Conservation (phyloP, 352 stramenopile genomes). For the Pythium dissotocum region DNA sequence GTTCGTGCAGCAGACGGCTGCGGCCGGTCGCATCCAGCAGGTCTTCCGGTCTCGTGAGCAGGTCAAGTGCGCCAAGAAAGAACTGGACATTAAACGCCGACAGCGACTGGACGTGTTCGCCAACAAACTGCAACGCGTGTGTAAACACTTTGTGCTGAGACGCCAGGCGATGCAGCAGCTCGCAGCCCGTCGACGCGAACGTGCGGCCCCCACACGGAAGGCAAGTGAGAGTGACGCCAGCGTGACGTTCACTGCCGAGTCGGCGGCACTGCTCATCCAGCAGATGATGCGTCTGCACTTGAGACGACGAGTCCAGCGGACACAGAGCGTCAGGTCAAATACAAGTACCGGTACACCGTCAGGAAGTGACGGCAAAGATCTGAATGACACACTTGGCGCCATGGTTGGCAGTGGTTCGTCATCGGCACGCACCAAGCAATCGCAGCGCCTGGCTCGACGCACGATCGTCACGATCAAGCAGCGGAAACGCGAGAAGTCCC, state of each 20-base stretch:
- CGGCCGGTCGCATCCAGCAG: conserved; percentile 51
- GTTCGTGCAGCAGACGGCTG: conserved; percentile 33
- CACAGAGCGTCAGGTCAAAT: conserved; percentile 36
- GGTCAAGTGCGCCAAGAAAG: conserved; percentile 43
- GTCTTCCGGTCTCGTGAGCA: conserved; percentile 37
- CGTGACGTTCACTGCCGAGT: conserved; percentile 24
- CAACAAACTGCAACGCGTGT: conserved; percentile 44
- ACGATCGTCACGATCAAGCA: conserved; percentile 27
- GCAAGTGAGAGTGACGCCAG: neutral
- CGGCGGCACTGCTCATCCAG: conserved; percentile 50
- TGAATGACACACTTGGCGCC: conserved; percentile 24
- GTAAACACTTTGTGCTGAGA: conserved; percentile 35
- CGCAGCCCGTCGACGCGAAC: conserved; percentile 9
- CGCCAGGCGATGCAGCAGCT: conserved; percentile 37
- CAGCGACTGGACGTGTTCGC: conserved; percentile 38
- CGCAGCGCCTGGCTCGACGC: conserved; percentile 32
- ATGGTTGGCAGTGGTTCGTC: conserved; percentile 27
- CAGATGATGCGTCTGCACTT: conserved; percentile 40
- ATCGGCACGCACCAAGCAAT: conserved; percentile 31
- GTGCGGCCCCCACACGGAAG: neutral
- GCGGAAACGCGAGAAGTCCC: conserved; percentile 44
- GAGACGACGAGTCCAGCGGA: conserved; percentile 37
- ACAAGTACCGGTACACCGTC: conserved; percentile 25
- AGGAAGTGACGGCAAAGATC: conserved; percentile 31
- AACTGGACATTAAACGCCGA: conserved; percentile 35